Evolutionary conservation across 441 rosid species (phyloP).

Genomic region (Metrosideros polymorpha): DNA sequence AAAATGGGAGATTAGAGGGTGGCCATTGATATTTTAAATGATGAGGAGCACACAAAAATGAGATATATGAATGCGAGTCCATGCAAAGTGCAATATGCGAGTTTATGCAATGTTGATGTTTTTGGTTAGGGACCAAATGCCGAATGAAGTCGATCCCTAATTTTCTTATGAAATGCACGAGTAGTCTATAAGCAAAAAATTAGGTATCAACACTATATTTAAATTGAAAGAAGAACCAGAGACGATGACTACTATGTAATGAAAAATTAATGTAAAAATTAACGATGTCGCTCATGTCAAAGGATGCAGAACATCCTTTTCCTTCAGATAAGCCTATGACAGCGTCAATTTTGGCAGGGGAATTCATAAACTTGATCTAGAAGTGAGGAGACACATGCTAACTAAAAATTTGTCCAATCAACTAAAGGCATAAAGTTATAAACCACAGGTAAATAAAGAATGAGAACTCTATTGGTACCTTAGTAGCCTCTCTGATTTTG

Average conservation of each 20-base stretch:
- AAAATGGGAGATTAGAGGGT: not conserved
- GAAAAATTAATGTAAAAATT: not conserved
- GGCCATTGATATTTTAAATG: not conserved
- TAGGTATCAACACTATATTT: not conserved
- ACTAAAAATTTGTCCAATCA: not conserved
- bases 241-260: not conserved
- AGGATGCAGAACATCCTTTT: not conserved
- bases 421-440: no score
- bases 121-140: not conserved
- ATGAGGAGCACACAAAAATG: not conserved
- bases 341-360: not conserved
- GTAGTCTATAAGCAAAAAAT: not conserved
- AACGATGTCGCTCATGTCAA: accelerated
- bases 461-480: not conserved
- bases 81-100: not conserved
- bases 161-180: not conserved
- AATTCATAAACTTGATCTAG: not conserved
- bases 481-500: not conserved
- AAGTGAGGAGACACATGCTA: not conserved
- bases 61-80: not conserved
- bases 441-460: no score
- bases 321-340: not conserved
- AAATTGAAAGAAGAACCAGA: not conserved
- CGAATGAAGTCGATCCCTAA: not conserved
- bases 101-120: not conserved